Conservation (phyloP, 2,329 filamentous ascomycete genomes). For the Ciborinia camelliae region DNA sequence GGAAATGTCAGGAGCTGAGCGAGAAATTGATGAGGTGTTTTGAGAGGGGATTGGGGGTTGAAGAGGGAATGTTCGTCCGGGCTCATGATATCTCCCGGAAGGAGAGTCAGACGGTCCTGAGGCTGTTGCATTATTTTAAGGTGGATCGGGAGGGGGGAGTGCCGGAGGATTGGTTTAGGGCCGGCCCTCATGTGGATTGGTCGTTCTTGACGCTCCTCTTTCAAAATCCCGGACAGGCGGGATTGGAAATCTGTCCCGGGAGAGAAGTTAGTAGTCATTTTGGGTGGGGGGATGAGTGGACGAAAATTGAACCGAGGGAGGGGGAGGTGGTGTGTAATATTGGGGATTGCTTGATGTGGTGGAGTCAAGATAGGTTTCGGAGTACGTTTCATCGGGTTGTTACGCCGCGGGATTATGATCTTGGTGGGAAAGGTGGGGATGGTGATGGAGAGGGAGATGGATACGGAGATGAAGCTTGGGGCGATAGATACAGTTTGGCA, state of each 20-base stretch:
- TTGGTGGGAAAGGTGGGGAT: background rate
- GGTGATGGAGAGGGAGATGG: constrained; percentile 37
- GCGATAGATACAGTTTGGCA: constrained; percentile 61
- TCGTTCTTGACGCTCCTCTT: constrained; percentile 61
- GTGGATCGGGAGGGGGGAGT: constrained; percentile 35
- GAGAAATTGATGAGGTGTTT: constrained; percentile 55
- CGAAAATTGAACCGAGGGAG: constrained; percentile 53
- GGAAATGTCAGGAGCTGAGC: constrained; percentile 42
- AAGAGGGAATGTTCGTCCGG: constrained; percentile 51
- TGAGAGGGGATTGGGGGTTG: constrained; percentile 51
- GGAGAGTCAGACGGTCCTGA: constrained; percentile 51
- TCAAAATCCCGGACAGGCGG: constrained; percentile 57
- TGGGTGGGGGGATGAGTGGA: constrained; percentile 59
- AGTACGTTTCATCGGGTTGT: constrained; percentile 60
- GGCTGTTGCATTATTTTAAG: constrained; percentile 57
- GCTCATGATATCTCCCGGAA: constrained; percentile 48
- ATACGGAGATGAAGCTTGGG: constrained; percentile 43
- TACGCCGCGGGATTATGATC: background rate
- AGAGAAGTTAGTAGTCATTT: constrained; percentile 58
- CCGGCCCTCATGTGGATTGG: constrained; percentile 63
- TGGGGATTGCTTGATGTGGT: constrained; percentile 63
- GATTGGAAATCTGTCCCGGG: constrained; percentile 63
- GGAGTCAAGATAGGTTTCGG: constrained; percentile 66
- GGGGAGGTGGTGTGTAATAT: constrained; percentile 63
- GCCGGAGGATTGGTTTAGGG: constrained; percentile 51